Base-by-base conservation (phyloP, 331 rosid genomes). In the Malus hybrid region DNA sequence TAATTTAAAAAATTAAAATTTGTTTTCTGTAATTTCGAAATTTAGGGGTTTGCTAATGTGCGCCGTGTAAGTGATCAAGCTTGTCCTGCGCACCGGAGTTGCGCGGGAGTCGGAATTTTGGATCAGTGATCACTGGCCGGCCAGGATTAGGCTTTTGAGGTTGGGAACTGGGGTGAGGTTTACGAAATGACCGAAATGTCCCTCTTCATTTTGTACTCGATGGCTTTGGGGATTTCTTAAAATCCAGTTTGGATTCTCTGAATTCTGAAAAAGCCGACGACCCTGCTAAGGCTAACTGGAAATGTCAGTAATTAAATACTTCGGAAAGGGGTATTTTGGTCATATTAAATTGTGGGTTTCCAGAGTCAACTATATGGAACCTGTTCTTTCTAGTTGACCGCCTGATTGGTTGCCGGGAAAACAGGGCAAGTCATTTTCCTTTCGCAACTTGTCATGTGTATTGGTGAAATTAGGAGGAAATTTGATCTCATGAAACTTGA, bases 161-260 rank as follows among this genome's bases (percentile, higher is more conserved):
- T 33, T 1, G 39, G 20, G 29, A 57, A 57, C 28, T 20, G 7
- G 7, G 67, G 36, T 54, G 46, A 39, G 32, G 28, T 59, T 39
- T 13, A 22, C 2, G 61, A 57, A 83, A 83, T 91, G 81, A 75
- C 97, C 24, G 6, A 67, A 83, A 33, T 83, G 72, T 77, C 92
- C 92, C 72, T 62, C 28, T 42, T 5, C 2, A 36, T 12, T 46
- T 71, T 50, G 55, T 70, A 18, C 24, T 54, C 6, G 60, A 36
- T 20, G 7, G 3, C 33, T 3, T 6, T 31, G 16, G 62, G 42
- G 61, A 28, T 69, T 36, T 75, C 42, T 77, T 7, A 27, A 50
- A 57, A 66, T 36, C 57, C 61, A 4, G 80, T 55, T 39, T 69
- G n/a, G 64, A 72, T 76, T 68, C 71, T 69, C 83, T 64, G 75